Base-by-base conservation (phyloP, 208 protist species). In the Leishmania turanica region DNA sequence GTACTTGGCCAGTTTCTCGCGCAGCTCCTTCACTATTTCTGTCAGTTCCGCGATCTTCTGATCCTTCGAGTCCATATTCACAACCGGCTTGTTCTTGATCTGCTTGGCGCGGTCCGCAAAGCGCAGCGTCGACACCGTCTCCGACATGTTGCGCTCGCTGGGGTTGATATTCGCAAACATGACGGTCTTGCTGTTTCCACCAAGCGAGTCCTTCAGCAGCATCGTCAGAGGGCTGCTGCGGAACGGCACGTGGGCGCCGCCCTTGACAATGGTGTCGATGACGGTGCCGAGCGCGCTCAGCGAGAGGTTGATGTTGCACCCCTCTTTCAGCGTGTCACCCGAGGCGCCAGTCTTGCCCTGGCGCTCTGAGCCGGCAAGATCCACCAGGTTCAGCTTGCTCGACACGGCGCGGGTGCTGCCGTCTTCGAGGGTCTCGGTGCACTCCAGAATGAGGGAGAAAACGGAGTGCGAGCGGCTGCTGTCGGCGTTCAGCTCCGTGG, bases 221-320 rank as follows among this genome's bases (percentile, higher is more conserved):
- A 96, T 96, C 15, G 95, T 98, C 54, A 98, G 89, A 45, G 90
- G 91, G 64, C 89, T 94, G 70, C 89, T 95, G 49, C 95, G 93
- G 78, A 96, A 98, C 5, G 95, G 95, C 34, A 98, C 87, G 88
- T 98, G 95, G 8, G 88, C 73, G 74, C 81, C 90, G 15, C 93
- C 93, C 84, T 98, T 98, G 51, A 97, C 95, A 81, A 97, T 95
- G 34, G 93, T 94, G 82, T 97, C 95, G 84, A 97, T 97, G 62
- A 97, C 95, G 37, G 95, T 97, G 69, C 93, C 97, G 11, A 99
- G 90, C 3, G 91, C 91, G 45, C 91, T 96, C 31, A 99, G 86
- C 21, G 95, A 98, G 45, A 98, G 88, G 80, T 99, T 99, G 75
- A 99, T 99, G 83, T 96, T 98, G 78, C 92, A 96, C 51, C 96